Evolutionary conservation across 2,329 filamentous ascomycete genomes (phyloP), one percentile per base, ranked within the genome.

Genomic region (Pseudopithomyces maydicus): DNA sequence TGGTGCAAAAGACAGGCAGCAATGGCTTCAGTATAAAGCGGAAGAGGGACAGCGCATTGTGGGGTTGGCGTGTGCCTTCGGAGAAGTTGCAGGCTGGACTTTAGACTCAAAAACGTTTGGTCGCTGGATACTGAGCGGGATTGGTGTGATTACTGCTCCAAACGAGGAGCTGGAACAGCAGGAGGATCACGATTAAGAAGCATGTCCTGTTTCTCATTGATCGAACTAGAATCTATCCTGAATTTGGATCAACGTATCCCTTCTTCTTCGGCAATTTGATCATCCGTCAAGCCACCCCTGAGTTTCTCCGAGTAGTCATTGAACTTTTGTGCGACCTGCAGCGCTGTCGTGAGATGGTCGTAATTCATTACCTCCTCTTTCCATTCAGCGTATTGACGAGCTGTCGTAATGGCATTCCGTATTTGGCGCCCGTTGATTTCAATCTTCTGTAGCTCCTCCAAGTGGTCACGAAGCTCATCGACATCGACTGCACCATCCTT

Each of bases 371-470:
- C n/a, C 14, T 58, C 35, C 23, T 49, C 43, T 47, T 57, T 57
- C 47, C 58, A 64, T 36, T 56, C 49, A 14, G 66, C 65, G 22
- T 67, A 51, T 29, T 66, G 66, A 11, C 66, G 52, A 20, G 55
- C 62, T 6, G 53, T 66, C 5, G 41, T 66, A n/a, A 62, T 57
- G 6, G 51, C 53, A 39, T 80, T 82, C 66, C 81, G 80, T 57
- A 82, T 82, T 69, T 82, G 77, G 17, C 79, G 71, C 6, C 80
- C 79, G 45, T 82, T 82, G 17, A 81, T 69, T 1, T 75, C 67
- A 26, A 78, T 57, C 20, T 61, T 51, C 1, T 77, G 67, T 19
- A 82, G 70, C 36, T 69, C 59, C 15, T 52, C 42, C 2, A 62
- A 17, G 19, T 57, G 20, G 17, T 45, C 44, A 5, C 23, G 19